Conservation (phyloP, 805 yeast species). For the Ogataea wickerhamii region DNA sequence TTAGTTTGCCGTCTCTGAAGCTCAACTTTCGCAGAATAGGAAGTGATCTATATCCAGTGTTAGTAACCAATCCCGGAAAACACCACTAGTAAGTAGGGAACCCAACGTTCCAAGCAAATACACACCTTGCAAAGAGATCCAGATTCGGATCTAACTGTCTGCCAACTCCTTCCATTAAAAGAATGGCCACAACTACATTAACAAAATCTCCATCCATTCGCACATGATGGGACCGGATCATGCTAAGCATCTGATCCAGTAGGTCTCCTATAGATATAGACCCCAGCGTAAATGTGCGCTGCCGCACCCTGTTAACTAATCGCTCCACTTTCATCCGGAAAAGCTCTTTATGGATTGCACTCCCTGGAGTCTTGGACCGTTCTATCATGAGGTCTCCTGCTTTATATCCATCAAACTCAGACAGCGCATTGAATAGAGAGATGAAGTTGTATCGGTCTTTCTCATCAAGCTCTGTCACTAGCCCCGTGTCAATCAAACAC, state of each 20-base stretch:
- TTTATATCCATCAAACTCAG: slow-evolving; percentile 87
- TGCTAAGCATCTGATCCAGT: slow-evolving; percentile 76
- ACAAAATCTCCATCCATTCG: slow-evolving; percentile 97
- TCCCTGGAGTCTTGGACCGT: slow-evolving; percentile 90
- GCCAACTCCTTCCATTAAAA: slow-evolving; percentile 91
- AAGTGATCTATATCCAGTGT: slow-evolving; percentile 50
- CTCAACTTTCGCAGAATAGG: slow-evolving; percentile 85
- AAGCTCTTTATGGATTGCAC: slow-evolving; percentile 77
- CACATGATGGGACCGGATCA: slow-evolving; percentile 94
- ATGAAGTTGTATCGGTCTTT: slow-evolving; percentile 79
- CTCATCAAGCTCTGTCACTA: slow-evolving; percentile 84
- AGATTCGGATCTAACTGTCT: slow-evolving; percentile 89
- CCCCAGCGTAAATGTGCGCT: slow-evolving; percentile 88
- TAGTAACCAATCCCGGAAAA: slow-evolving; percentile 16
- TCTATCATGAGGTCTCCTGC: slow-evolving; percentile 97
- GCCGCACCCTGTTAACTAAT: slow-evolving; percentile 74
- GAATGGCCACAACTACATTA: slow-evolving; percentile 90
- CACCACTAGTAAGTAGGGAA: slow-evolving; percentile 30
- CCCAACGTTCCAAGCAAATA: slow-evolving; percentile 45
- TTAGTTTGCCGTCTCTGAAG: slow-evolving; percentile 59
- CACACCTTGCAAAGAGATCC: slow-evolving; percentile 94
- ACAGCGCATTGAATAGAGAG: slow-evolving; percentile 81
- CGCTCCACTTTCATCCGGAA: slow-evolving; percentile 86
- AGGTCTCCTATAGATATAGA: slow-evolving; percentile 89
- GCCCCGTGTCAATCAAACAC: slow-evolving; percentile 89